Percentiles rank a stretch among this genome's conserved stretches.
phyloP scores from a whole-genome alignment of 2,329 filamentous ascomycete species.

The Penicillium palitans region DNA sequence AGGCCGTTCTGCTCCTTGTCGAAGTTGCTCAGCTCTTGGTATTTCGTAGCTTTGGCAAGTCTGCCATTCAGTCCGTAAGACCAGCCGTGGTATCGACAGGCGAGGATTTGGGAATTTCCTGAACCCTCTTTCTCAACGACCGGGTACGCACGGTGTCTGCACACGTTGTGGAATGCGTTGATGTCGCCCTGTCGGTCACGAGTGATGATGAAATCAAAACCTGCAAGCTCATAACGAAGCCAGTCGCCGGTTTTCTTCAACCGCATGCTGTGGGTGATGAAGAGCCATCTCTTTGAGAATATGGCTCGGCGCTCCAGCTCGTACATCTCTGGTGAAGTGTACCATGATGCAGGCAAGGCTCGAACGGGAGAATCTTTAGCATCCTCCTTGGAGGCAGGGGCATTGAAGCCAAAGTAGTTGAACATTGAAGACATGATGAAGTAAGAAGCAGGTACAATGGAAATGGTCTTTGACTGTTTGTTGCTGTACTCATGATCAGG shows the following conservation, averaged over 20 bases:
- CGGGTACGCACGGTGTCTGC: constrained; percentile 25
- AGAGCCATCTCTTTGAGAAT: constrained; percentile 26
- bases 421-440: constrained; percentile 21
- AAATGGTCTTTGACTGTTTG: not conserved
- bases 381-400: constrained; percentile 13
- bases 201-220: constrained; percentile 26
- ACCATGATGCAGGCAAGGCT: constrained; percentile 26
- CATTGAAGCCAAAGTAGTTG: constrained; percentile 25
- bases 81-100: constrained; percentile 27
- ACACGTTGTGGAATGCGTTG: constrained; percentile 28
- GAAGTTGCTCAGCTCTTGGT: constrained; percentile 18
- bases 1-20: constrained; percentile 24
- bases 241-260: constrained; percentile 24
- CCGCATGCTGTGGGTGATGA: constrained; percentile 26
- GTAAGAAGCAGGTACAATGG: not conserved
- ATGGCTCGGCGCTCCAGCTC: constrained; percentile 26
- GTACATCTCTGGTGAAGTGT: constrained; percentile 26
- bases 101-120: constrained; percentile 23
- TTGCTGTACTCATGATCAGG: not conserved
- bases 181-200: constrained; percentile 21
- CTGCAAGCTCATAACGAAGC: constrained; percentile 25
- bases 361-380: constrained; percentile 17
- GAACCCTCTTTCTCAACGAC: constrained; percentile 24
- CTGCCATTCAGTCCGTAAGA: constrained; percentile 28
- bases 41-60: constrained; percentile 25